Evolutionary conservation across 805 yeast species (phyloP).

Genomic region (Candida tammaniensis): DNA sequence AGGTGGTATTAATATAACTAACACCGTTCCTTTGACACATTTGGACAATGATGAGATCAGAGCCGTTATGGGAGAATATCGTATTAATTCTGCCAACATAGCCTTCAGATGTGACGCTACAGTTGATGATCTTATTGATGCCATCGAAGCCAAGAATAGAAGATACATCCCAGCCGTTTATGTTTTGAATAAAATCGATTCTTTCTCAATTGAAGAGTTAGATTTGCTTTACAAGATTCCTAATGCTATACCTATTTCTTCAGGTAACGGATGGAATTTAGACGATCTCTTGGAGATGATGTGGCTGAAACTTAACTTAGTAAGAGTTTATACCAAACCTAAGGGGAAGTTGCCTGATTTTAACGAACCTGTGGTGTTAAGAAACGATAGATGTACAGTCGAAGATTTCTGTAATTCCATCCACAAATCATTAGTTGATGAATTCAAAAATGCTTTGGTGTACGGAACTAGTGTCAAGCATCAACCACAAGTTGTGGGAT

Average conservation of each 20-base stretch:
- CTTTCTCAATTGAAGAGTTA: constrained; percentile 89
- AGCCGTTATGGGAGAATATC: constrained; percentile 95
- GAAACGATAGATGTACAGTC: constrained; percentile 77
- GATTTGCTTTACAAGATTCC: constrained; percentile 90
- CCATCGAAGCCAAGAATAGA: constrained; percentile 85
- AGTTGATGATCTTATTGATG: constrained; percentile 93
- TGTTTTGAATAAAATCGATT: constrained; percentile 92
- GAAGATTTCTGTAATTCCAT: constrained; percentile 96
- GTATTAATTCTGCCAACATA: constrained; percentile 93
- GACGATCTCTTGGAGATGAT: constrained; percentile 91
- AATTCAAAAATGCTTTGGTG: constrained; percentile 89
- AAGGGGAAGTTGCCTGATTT: constrained; percentile 94
- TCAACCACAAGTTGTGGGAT: constrained; percentile 95
- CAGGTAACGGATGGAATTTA: constrained; percentile 95
- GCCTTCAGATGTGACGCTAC: constrained; percentile 97
- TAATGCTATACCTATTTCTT: constrained; percentile 94
- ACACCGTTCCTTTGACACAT: constrained; percentile 88
- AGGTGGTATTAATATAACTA: constrained; percentile 94
- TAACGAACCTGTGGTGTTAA: constrained; percentile 88
- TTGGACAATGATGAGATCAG: constrained; percentile 89
- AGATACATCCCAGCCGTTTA: constrained; percentile 94
- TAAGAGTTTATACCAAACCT: constrained; percentile 96
- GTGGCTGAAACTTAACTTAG: constrained; percentile 92
- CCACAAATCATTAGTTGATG: constrained; percentile 91
- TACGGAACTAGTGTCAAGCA: constrained; percentile 95